Evolutionary conservation across 169 alveolate genomes (phyloP), one percentile per base, ranked within the genome.

Genomic region (Plasmodium yoelii): DNA sequence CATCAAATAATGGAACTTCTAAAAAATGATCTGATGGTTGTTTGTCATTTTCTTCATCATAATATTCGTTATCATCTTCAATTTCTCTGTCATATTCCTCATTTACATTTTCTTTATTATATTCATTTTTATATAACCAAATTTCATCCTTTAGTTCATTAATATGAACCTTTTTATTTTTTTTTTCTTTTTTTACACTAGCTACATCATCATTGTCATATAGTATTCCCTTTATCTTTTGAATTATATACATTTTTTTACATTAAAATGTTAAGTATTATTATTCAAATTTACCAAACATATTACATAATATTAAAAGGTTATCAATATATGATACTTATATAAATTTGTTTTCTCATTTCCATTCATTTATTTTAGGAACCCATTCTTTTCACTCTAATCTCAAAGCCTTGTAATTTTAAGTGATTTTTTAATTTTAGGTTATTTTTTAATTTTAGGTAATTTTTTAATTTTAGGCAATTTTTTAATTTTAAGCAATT

Each of bases 1-100:
- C 91, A 69, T 86, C 91, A 64, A 86, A 86, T 49, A 86, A 63
- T 10, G 91, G 91, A 12, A 86, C 91, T 72, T 86, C 91, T 46
- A 86, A 70, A 69, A 86, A 86, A 70, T 86, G 91, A 4, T 68
- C 77, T 24, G 57, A 70, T 80, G 24, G 34, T 59, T 80, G 65
- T 53, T 34, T 70, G 18, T 51, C 70, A 46, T 61, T 72, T 49
- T 60, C 91, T 2, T 86, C 91, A 86, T 59, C 75, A 59, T 47
- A 8, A 19, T 72, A 22, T 18, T 63, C 87, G 12, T 59, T 71
- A 42, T 63, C 75, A 71, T 19, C 13, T 39, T 61, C 77, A 19
- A 47, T 18, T 59, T 70, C 91, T 57, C 60, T 59, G 15, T 5
- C 56, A 34, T 86, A 28, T 70, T 69, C 91, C 49, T 86, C 91